These are phyloP conservation scores for Phytophthora pluvialis DNA, from an alignment of 352 stramenopile species.

Conservation along the genomic window DNA sequence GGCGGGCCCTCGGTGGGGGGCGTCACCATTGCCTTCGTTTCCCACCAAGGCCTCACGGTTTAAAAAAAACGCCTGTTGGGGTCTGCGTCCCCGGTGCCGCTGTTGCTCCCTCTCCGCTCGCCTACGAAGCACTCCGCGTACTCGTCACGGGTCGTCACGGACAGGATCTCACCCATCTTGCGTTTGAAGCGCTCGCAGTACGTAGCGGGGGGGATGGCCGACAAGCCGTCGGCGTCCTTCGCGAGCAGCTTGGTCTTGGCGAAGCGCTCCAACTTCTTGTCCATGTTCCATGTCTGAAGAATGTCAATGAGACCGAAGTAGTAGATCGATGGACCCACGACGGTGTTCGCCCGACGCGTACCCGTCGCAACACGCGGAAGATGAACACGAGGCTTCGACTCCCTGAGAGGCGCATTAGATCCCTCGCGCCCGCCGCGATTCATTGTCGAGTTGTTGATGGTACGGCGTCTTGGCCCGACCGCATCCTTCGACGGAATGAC, in stretches of 20 bases:
- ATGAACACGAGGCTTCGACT: constrained; percentile 43
- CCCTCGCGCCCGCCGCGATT: constrained; percentile 38
- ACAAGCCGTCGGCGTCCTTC: constrained; percentile 83
- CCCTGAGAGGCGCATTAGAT: constrained; percentile 30
- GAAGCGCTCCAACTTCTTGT: constrained; percentile 91
- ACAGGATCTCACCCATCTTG: constrained; percentile 89
- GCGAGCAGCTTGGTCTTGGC: constrained; percentile 86
- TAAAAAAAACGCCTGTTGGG: constrained; percentile 64
- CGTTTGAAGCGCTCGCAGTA: constrained; percentile 91
- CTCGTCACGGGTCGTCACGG: constrained; percentile 71
- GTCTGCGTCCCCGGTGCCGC: constrained; percentile 21
- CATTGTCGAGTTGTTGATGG: constrained; percentile 49
- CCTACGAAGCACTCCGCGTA: constrained; percentile 52
- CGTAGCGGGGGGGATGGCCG: constrained; percentile 75
- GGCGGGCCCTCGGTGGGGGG: constrained; percentile 39
- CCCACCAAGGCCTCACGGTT: constrained; percentile 46
- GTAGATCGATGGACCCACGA: constrained; percentile 87
- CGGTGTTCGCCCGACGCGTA: constrained; percentile 84
- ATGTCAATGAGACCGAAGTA: constrained; percentile 92
- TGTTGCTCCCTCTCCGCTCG: constrained; percentile 42
- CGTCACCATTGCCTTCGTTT: constrained; percentile 41
- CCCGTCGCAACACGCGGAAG: constrained; percentile 68
- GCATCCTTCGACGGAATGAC: constrained; percentile 39
- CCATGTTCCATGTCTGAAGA: constrained; percentile 90
- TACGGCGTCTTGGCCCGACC: constrained; percentile 35